phyloP scores from a whole-genome alignment of 495 filamentous ascomycete species.

The Daldinia decipiens region DNA sequence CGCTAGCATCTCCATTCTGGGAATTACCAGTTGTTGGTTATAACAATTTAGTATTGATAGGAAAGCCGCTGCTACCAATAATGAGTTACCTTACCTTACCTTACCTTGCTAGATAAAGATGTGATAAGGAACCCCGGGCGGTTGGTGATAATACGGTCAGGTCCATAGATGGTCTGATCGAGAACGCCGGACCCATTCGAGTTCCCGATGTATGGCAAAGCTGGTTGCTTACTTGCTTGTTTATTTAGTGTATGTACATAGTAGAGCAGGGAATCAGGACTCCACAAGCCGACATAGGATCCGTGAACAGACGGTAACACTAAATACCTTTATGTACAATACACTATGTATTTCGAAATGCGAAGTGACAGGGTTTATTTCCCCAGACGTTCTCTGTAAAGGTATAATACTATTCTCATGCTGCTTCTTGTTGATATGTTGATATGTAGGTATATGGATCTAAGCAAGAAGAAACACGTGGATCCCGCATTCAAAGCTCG shows the following conservation, averaged over 20 bases:
- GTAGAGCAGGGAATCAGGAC: background rate
- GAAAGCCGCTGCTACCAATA: no score
- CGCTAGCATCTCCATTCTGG: no score
- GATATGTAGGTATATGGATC: background rate
- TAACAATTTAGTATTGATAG: no score
- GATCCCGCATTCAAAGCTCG: background rate
- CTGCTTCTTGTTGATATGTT: background rate
- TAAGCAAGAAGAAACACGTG: slow-evolving; percentile 5
- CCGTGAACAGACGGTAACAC: slow-evolving; percentile 3
- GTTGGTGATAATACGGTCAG: background rate
- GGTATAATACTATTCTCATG: background rate
- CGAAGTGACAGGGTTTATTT: background rate
- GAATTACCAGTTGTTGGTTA: no score
- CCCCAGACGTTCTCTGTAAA: background rate
- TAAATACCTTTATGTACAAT: no score
- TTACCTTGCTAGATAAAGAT: background rate
- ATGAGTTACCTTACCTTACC: no score
- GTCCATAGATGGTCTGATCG: background rate
- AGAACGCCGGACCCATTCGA: background rate
- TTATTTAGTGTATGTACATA: background rate
- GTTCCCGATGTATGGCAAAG: slow-evolving; percentile 1
- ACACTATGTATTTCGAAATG: no score
- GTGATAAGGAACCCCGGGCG: background rate
- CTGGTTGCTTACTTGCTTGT: slow-evolving; percentile 7
- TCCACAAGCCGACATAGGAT: background rate